Evolutionary conservation across 148 eudicot genomes (phyloP).

Genomic region (Vaccinium myrtillus): DNA sequence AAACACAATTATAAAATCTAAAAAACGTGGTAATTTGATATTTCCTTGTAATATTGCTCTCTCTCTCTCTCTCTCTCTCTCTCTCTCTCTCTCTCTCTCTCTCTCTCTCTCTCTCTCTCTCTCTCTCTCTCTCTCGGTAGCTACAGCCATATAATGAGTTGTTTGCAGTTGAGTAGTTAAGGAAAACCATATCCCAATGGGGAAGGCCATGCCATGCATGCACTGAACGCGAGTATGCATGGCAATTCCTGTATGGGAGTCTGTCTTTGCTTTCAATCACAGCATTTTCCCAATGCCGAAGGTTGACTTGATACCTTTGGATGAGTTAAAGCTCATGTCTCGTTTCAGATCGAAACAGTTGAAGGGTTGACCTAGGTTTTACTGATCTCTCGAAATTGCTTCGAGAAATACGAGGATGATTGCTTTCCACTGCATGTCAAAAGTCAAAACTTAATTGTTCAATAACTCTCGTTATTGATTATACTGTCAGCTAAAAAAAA

Average conservation of each 20-base stretch:
- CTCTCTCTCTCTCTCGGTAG: neutral
- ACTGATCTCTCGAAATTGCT: neutral
- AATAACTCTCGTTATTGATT: neutral
- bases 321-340: neutral
- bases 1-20: no score
- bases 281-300: neutral
- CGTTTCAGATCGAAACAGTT: neutral
- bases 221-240: neutral
- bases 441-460: neutral
- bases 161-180: neutral
- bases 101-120: neutral
- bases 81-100: neutral
- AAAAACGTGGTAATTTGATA: no score
- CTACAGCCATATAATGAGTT: neutral
- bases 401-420: neutral
- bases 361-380: neutral
- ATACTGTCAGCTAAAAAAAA: neutral
- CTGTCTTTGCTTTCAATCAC: neutral
- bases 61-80: neutral
- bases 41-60: no score
- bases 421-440: neutral
- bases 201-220: neutral
- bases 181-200: neutral
- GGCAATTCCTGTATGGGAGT: neutral
- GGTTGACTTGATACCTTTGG: neutral